Conservation (phyloP, 306 rosid species). For the Vigna angularis region DNA sequence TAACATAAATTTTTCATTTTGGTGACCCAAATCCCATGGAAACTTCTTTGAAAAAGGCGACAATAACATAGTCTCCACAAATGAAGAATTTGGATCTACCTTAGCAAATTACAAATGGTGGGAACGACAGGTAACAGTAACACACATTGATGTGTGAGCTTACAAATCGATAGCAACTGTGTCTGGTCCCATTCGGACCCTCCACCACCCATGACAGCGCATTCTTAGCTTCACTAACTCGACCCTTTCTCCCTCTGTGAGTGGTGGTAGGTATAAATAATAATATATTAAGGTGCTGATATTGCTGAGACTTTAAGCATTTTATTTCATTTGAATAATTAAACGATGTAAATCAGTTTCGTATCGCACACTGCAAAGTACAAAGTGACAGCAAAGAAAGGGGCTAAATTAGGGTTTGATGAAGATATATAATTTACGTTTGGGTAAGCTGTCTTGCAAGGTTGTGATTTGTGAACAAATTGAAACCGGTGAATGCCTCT, state of each 20-base stretch:
- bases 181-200: slow-evolving; percentile 47
- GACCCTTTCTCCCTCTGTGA: neutral
- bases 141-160: slow-evolving; percentile 12
- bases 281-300: neutral
- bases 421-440: neutral
- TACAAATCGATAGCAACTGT: neutral
- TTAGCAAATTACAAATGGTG: slow-evolving; percentile 30
- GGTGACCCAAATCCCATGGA: no score
- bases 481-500: neutral
- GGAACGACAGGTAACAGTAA: slow-evolving; percentile 17
- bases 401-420: neutral
- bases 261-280: neutral
- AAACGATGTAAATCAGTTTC: neutral
- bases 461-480: slow-evolving; percentile 5
- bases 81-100: slow-evolving; percentile 48
- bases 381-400: slow-evolving; percentile 17
- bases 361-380: slow-evolving; percentile 37
- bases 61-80: neutral
- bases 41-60: no score
- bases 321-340: neutral
- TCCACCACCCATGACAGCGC: slow-evolving; percentile 57
- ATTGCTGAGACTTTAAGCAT: slow-evolving; percentile 28
- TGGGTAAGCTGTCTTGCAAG: slow-evolving; percentile 32
- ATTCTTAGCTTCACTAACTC: slow-evolving; percentile 40
- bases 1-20: no score